Percentiles rank a stretch among this genome's conserved stretches.
These are phyloP conservation scores for Coniophora puteana DNA, from an alignment of 1,284 basidiomycete genomes.

Conservation along the genomic window DNA sequence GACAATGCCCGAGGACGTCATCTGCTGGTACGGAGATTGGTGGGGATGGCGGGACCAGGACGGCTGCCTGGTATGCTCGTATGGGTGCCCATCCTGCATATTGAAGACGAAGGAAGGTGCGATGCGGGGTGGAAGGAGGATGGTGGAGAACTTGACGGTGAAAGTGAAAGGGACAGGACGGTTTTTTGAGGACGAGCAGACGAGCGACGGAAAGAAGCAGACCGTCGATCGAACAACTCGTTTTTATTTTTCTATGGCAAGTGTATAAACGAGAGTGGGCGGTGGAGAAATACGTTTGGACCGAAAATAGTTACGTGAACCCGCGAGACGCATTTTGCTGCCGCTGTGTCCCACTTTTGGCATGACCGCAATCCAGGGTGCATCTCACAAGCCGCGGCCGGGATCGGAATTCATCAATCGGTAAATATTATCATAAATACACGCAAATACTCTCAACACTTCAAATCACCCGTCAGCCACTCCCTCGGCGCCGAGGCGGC, in stretches of 20 bases:
- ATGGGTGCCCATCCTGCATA: conserved; percentile 58
- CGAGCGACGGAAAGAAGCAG: conserved; percentile 18
- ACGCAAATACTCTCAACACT: conserved; percentile 3
- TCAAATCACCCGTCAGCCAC: conserved; percentile 25
- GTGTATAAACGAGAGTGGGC: conserved; percentile 30
- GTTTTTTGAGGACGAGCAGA: conserved; percentile 27
- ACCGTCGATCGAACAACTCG: conserved; percentile 27
- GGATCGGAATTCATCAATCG: conserved; percentile 36
- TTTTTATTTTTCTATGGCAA: conserved; percentile 14
- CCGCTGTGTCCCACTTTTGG: conserved; percentile 26
- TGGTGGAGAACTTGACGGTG: conserved; percentile 24
- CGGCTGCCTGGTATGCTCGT: conserved; percentile 37
- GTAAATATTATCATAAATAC: conserved; percentile 29
- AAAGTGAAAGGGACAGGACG: conserved; percentile 11
- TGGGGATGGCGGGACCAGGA: conserved; percentile 17
- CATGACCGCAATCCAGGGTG: conserved; percentile 30
- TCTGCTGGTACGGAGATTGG: conserved; percentile 32
- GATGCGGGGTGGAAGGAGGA: conserved; percentile 31
- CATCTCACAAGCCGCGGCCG: conserved; percentile 30
- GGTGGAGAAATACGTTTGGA: conserved; percentile 39
- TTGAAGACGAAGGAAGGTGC: too few relatives aligned
- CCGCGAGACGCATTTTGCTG: conserved; percentile 27
- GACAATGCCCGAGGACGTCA: conserved; percentile 31
- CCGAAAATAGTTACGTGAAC: conserved; percentile 25
- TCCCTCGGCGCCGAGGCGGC: conserved; percentile 35